Percentiles rank a stretch among this genome's conserved stretches.
Evolutionary conservation across 805 yeast genomes (phyloP).

Genomic region (Candida mattraensis): DNA sequence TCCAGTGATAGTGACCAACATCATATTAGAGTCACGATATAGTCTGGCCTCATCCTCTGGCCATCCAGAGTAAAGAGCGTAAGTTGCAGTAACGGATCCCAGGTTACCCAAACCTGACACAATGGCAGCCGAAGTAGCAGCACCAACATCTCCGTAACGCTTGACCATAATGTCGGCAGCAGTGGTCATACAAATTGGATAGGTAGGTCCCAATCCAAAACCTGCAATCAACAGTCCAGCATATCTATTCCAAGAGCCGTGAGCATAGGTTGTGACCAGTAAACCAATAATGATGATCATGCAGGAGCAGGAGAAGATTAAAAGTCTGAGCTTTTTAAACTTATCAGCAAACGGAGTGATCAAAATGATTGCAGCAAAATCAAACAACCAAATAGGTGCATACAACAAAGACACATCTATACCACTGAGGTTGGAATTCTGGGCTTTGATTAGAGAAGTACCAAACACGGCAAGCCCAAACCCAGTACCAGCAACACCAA

Average conservation of each 20-base stretch:
- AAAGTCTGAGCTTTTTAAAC: conserved; percentile 56
- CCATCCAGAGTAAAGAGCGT: conserved; percentile 87
- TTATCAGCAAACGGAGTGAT: conserved; percentile 81
- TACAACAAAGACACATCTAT: conserved; percentile 72
- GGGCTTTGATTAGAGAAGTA: conserved; percentile 66
- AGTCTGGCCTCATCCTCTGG: conserved; percentile 66
- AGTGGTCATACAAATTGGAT: conserved; percentile 85
- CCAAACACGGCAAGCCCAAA: conserved; percentile 84
- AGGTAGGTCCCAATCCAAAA: conserved; percentile 88
- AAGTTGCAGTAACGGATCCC: conserved; percentile 83
- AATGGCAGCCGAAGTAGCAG: conserved; percentile 78
- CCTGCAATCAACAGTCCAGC: conserved; percentile 83
- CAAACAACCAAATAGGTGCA: conserved; percentile 92
- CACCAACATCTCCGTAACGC: conserved; percentile 78
- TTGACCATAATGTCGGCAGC: conserved; percentile 71
- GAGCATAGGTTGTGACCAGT: conserved; percentile 73
- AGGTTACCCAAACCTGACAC: conserved; percentile 86
- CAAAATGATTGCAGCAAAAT: conserved; percentile 67
- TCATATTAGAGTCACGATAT: conserved; percentile 76
- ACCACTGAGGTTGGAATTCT: conserved; percentile 61
- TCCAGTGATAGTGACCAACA: conserved; percentile 76
- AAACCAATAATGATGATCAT: conserved; percentile 72
- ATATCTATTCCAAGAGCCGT: conserved; percentile 71
- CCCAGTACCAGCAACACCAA: conserved; percentile 93
- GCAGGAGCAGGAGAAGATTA: conserved; percentile 62